Evolutionary conservation across 164 flowering plant species (phyloP), one percentile per base, ranked within the genome.

Genomic region (Tetrastigma voinierianum): DNA sequence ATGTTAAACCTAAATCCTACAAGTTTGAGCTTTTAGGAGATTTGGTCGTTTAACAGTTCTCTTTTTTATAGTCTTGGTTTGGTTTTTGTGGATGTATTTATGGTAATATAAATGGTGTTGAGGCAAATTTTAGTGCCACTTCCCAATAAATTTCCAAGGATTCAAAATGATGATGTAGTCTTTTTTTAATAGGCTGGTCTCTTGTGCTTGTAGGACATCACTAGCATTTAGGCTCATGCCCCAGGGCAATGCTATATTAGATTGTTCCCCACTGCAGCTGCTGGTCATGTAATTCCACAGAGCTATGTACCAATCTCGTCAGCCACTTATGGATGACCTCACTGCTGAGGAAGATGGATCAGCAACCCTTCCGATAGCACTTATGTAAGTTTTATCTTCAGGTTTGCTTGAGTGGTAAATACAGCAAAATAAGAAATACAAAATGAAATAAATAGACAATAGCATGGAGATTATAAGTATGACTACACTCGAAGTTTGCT

Each of bases 321-420:
- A 93, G 97, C 86, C 98, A 77, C 90, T 93, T 78, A 87, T 93
- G 97, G 98, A 93, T 78, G 94, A 93, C 54, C 92, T 93, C 54
- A 81, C 92, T 69, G 83, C 91, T 23, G 98, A 89, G 76, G 96
- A 91, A 73, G 94, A 88, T 73, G 74, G 73, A 13, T 77, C 32
- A 80, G 83, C 80, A 82, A 66, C 73, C 75, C 62, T 47, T 49
- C 81, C 52, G 95, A 87, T 60, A 78, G 62, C 77, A 66, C 69
- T 71, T 74, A 62, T 67, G 98, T 93, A 81, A 84, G 97, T 76
- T 59, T 18, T 57, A 46, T 47, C 46, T 71, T 59, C 25, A 61
- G n/a, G 21, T 43, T 25, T 11, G 19, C 47, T 60, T 52, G 23
- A 9, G 23, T 21, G 21, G 17, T n/a, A 6, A n/a, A 9, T 16